phyloP scores from a whole-genome alignment of 257 asterid genomes.

The Ocimum tenuiflorum region DNA sequence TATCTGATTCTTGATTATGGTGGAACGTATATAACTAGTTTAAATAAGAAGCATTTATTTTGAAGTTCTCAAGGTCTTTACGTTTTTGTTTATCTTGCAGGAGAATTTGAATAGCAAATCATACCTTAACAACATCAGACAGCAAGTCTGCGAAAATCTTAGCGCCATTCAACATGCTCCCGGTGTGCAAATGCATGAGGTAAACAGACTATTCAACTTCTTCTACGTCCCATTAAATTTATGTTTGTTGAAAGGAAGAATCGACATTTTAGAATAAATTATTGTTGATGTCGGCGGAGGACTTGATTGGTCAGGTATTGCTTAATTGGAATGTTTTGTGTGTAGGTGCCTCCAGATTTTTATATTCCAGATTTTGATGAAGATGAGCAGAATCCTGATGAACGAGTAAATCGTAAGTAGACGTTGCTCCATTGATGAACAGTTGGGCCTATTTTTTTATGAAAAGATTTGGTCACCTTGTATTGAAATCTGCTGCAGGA shows the following conservation, averaged over 20 bases:
- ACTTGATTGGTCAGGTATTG: neutral
- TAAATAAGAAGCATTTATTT: conserved; percentile 1
- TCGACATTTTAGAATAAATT: neutral
- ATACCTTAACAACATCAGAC: conserved; percentile 71
- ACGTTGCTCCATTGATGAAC: neutral
- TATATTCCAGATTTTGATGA: conserved; percentile 89
- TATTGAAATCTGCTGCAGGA: conserved; percentile 36
- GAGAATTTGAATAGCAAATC: conserved; percentile 91
- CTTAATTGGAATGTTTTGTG: conserved; percentile 3
- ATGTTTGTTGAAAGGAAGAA: neutral
- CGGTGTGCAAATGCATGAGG: conserved; percentile 98
- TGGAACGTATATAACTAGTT: neutral
- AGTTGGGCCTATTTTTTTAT: neutral
- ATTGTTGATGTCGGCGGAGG: neutral
- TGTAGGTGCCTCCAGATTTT: conserved; percentile 93
- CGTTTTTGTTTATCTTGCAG: conserved; percentile 48
- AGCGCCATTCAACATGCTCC: conserved; percentile 96
- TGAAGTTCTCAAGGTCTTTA: conserved; percentile 1
- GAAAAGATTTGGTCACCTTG: no score
- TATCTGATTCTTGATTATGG: neutral
- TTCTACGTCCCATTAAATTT: conserved; percentile 7
- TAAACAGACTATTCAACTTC: conserved; percentile 18
- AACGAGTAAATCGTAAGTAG: conserved; percentile 75
- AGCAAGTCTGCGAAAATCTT: conserved; percentile 84
- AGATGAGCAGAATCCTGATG: conserved; percentile 83